Conservation (phyloP, 257 asterid genomes). For the Gentiana dahurica region DNA sequence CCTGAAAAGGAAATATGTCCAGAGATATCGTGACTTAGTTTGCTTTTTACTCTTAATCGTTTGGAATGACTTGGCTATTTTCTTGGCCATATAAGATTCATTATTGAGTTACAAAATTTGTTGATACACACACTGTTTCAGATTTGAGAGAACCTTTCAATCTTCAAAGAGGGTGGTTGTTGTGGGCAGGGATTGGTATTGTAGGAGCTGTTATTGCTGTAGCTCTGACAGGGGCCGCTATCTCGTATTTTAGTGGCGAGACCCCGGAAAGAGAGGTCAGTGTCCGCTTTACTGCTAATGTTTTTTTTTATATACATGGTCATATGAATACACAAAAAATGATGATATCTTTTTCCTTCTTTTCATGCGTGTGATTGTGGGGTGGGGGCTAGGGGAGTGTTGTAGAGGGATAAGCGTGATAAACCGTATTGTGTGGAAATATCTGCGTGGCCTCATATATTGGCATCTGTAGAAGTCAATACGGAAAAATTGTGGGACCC, state of each 20-base stretch:
- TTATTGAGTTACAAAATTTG: not conserved
- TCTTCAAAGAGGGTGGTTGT: conserved; percentile 81
- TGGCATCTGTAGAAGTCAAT: too few species aligned
- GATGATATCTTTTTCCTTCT: not conserved
- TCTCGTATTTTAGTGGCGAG: conserved; percentile 65
- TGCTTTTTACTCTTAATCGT: too few species aligned
- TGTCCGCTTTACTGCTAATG: conserved; percentile 10
- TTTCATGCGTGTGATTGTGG: too few species aligned
- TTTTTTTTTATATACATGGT: not conserved
- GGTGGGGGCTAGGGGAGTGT: too few species aligned
- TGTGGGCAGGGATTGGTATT: conserved; percentile 92
- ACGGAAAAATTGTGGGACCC: too few species aligned
- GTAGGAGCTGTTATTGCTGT: conserved; percentile 76
- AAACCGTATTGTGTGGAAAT: too few species aligned
- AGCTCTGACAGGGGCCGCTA: conserved; percentile 62
- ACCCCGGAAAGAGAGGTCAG: conserved; percentile 88
- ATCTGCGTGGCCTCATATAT: too few species aligned
- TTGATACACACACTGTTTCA: conserved; percentile 14
- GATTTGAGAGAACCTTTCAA: conserved; percentile 78
- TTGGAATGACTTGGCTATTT: too few species aligned
- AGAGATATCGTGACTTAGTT: too few species aligned
- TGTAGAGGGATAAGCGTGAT: too few species aligned
- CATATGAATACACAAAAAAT: not conserved
- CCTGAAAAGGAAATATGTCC: too few species aligned
- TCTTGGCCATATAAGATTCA: not conserved